Base-by-base conservation (phyloP, 495 filamentous ascomycete species). In the Penicillium crystallinum region DNA sequence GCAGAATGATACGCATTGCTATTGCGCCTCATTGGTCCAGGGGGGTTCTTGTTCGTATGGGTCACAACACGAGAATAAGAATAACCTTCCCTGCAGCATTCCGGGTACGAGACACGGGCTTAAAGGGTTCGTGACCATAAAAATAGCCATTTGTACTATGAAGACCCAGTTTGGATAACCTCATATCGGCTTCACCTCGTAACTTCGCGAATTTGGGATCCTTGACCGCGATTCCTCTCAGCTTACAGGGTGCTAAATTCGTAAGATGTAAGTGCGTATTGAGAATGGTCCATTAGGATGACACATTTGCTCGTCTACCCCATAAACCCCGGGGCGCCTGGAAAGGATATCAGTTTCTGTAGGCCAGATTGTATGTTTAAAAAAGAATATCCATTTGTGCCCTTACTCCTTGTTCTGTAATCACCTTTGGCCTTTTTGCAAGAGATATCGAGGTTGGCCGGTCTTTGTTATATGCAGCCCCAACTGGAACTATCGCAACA, bases 401-500 rank as follows among this genome's bases (percentile, higher is more conserved):
- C n/a, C n/a, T n/a, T n/a, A n/a, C 3, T 29, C 5, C 4, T 43
- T 27, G 0, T 36, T 27, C 8, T 9, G 0, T 36, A 22, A 17
- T 25, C n/a, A 17, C 45, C 25, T 36, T 47, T 21, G 9, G 3
- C 19, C 15, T n/a, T 15, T 10, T 35, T 22, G 18, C 45, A 47
- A 27, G n/a, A 46, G 21, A 33, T 14, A 34, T 3, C 23, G 7
- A 15, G 18, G 17, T 35, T 7, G 4, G 18, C 27, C 0, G 14
- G 12, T 36, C 45, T 47, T 47, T 36, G 31, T 47, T 47, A 0
- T 47, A 36, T 36, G 22, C 45, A 36, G 45, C 45, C 45, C 25
- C 45, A 47, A 5, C 31, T 30, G 44, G 30, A 25, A 47, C 8
- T 30, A 43, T 29, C 30, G 15, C 44, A 14, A 34, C 43, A 33